phyloP scores from a whole-genome alignment of 352 stramenopile genomes.

The Phytophthora fragariae region DNA sequence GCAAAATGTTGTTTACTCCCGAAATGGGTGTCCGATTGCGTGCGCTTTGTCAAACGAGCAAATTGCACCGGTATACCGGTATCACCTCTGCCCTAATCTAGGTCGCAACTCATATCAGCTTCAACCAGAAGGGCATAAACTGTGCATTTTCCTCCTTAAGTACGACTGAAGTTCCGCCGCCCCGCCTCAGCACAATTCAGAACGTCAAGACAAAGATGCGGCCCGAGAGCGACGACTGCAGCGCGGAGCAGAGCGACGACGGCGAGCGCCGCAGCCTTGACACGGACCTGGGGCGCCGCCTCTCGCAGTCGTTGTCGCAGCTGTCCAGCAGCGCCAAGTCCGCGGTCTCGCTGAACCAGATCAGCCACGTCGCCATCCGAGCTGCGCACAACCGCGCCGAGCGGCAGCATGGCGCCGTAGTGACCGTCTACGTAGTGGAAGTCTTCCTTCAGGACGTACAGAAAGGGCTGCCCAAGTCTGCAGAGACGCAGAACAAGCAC shows the following conservation, averaged over 20 bases:
- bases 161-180: not conserved
- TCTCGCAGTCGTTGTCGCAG: conserved; percentile 36
- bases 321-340: conserved; percentile 58
- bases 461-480: conserved; percentile 50
- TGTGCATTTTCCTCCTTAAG: too few species aligned
- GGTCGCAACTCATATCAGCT: not conserved
- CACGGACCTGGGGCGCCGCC: conserved; percentile 11
- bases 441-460: conserved; percentile 51
- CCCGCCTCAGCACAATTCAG: not conserved
- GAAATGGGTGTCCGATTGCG: not conserved
- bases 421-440: conserved; percentile 58
- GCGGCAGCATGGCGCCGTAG: conserved; percentile 30
- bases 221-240: not conserved
- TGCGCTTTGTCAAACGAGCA: not conserved
- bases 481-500: not conserved
- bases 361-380: conserved; percentile 55
- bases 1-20: conserved; percentile 2
- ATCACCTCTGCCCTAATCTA: too few species aligned
- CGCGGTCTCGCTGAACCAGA: conserved; percentile 65
- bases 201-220: conserved; percentile 17
- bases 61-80: conserved; percentile 15
- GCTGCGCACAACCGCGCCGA: conserved; percentile 36
- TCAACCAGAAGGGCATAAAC: not conserved
- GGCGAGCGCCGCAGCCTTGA: conserved; percentile 21
- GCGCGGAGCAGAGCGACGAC: conserved; percentile 3